A percentile compares a stretch with the other conserved stretches of the same genome.
These are phyloP conservation scores for Blastomyces gilchristii DNA, from an alignment of 2,329 filamentous ascomycete species.

Conservation along the genomic window DNA sequence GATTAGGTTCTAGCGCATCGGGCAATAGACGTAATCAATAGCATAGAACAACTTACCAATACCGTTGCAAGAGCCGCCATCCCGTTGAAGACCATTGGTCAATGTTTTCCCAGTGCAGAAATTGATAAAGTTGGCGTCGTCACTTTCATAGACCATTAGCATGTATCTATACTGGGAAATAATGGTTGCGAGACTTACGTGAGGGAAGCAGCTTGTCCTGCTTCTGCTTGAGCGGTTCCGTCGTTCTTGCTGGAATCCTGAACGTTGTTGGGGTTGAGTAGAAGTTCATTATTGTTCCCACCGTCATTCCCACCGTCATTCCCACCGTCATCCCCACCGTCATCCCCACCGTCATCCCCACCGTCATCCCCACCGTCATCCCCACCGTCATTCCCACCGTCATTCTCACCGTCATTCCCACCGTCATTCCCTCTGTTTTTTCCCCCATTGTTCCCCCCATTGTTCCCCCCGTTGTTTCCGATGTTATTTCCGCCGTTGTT, in stretches of 20 bases:
- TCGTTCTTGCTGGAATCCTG: conserved; percentile 27
- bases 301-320: conserved; percentile 17
- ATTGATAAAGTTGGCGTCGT: conserved; percentile 50
- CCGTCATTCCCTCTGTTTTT: neutral
- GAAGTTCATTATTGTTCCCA: conserved; percentile 17
- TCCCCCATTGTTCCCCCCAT: neutral
- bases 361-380: neutral
- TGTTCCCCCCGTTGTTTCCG: neutral
- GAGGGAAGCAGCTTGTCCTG: conserved; percentile 36
- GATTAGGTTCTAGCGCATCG: neutral
- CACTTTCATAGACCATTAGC: conserved; percentile 25
- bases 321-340: neutral
- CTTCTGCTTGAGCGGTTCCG: conserved; percentile 22
- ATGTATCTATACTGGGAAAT: conserved; percentile 2
- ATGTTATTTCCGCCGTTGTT: conserved; percentile 7
- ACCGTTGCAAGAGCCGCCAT: conserved; percentile 46
- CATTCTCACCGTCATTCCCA: conserved; percentile 13
- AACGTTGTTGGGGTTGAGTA: conserved; percentile 32
- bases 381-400: conserved; percentile 5
- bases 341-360: neutral
- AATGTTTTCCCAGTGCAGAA: conserved; percentile 46
- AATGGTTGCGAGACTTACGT: conserved; percentile 29
- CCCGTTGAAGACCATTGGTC: conserved; percentile 46
- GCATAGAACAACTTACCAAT: conserved; percentile 30
- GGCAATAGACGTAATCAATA: neutral